A percentile compares a stretch with the other conserved stretches of the same genome.
These are phyloP conservation scores for Hygrocybe punicea DNA, from an alignment of 768 basidiomycete genomes.

Conservation along the genomic window DNA sequence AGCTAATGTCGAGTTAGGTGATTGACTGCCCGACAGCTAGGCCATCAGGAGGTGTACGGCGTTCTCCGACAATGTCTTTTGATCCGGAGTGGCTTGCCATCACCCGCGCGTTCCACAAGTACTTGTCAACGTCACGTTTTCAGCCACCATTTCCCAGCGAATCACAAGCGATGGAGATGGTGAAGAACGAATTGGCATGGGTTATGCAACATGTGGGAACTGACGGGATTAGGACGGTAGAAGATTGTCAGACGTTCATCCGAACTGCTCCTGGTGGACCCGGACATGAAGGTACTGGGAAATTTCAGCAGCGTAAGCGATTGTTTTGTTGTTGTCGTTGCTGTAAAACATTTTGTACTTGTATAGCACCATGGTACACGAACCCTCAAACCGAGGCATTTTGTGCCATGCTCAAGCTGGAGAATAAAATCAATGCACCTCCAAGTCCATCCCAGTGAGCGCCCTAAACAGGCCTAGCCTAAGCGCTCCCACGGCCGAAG, in stretches of 20 bases:
- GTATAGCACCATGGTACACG: conserved; percentile 66
- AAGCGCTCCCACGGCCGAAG: neutral
- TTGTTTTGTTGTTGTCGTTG: neutral
- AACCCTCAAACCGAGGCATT: conserved; percentile 91
- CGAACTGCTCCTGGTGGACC: conserved; percentile 62
- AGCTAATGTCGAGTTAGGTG: conserved; percentile 44
- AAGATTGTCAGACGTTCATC: conserved; percentile 62
- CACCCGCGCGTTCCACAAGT: conserved; percentile 78
- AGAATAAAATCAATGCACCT: conserved; percentile 54
- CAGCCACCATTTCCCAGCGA: conserved; percentile 63
- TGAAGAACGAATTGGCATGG: conserved; percentile 64
- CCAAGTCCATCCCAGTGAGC: neutral
- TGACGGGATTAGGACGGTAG: conserved; percentile 41
- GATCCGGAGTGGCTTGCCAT: conserved; percentile 96
- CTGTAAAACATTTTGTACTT: conserved; percentile 10
- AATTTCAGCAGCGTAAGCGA: conserved; percentile 32
- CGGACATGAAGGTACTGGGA: conserved; percentile 34
- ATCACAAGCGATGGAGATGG: conserved; percentile 46
- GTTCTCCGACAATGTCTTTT: conserved; percentile 52
- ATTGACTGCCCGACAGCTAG: conserved; percentile 48
- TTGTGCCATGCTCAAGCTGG: conserved; percentile 71
- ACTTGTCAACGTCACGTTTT: conserved; percentile 52
- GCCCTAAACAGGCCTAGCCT: neutral
- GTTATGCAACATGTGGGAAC: conserved; percentile 53
- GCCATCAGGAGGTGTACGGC: conserved; percentile 2